Evolutionary conservation across 1,284 basidiomycete genomes (phyloP), one percentile per base, ranked within the genome.

Genomic region (Cutaneotrichosporon spelunceum): DNA sequence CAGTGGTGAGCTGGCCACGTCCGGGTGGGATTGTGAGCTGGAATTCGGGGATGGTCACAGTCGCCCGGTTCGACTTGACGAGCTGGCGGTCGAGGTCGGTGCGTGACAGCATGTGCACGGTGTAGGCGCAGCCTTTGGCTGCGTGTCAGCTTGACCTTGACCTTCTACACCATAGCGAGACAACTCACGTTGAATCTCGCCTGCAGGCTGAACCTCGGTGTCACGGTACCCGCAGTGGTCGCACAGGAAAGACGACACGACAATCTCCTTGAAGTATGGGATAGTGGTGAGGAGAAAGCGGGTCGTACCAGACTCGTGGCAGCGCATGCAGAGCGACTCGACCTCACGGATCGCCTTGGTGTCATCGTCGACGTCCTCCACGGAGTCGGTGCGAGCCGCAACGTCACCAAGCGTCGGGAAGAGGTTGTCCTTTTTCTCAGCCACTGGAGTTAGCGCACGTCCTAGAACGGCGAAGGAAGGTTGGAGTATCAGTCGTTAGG

Each of bases 231-330:
- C 93, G 72, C 96, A 99, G 76, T 93, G 88, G 59, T 95, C 90
- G 77, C 96, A 99, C 62, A 86, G 85, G 82, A 99, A 99, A 48
- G 91, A 94, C 85, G 94, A 93, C 62, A 99, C 86, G 70, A 99
- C 90, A 60, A 99, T 89, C 79, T 99, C 91, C 61, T 87, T 84
- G 82, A 99, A 99, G 82, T 90, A 99, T 0, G 96, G 96, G 62
- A 99, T 99, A 21, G 88, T 88, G 2, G 95, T 99, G 60, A 99
- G 83, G 67, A 99, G 85, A 73, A 99, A 81, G 53, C 93, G 83
- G 0, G 96, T 99, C n/a, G 83, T 82, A 34, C 96, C 96, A 88
- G 95, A 88, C 78, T 97, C 83, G 49, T 86, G 83, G 73, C 96
- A 99, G 74, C 86, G 85, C 92, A 99, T 95, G 81, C 96, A 99